Evolutionary conservation across 805 yeast genomes (phyloP), one percentile per base, ranked within the genome.

Genomic region (Schizosaccharomyces lindneri): DNA sequence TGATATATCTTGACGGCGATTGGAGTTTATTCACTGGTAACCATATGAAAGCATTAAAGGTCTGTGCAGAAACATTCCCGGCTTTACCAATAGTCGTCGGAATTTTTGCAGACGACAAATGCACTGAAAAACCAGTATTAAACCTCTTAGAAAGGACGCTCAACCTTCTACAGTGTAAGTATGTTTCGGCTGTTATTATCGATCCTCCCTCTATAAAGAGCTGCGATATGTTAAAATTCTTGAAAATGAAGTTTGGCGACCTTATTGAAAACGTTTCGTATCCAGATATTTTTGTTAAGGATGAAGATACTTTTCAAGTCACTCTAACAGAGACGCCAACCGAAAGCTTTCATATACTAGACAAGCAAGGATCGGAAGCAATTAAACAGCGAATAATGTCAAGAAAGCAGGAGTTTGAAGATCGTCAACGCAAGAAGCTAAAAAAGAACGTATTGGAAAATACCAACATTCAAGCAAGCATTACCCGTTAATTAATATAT

Each of bases 11-110:
- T 19, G 84, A 81, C 65, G 97, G 97, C 13, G 84, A 85, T 0
- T 93, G 89, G 73, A 98, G 93, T 71, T 75, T 93, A 62, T 89
- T 93, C 73, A 88, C 87, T 70, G 88, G 95, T 24, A 97, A 95
- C 24, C 97, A 93, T 70, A 86, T 90, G 63, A 84, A 82, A 6
- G 13, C 36, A 4, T 51, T 51, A 27, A 29, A 51, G 36, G 31
- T 7, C 1, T 51, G 57, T 51, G 27, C 31, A 24, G 36, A 29
- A 24, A 9, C n/a, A 29, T 51, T 51, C 29, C 57, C 57, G 32
- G n/a, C 5, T 29, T 17, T 51, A 19, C 57, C 57, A 7, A 51
- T 51, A 17, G 36, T 51, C 19, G 57, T 29, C 11, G 57, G 57
- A 19, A 4, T 51, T 24, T 51, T 51, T 29, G 11, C 57, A 9